Evolutionary conservation across 331 rosid species (phyloP), one percentile per base, ranked within the genome.

Genomic region (Quercus lobata): DNA sequence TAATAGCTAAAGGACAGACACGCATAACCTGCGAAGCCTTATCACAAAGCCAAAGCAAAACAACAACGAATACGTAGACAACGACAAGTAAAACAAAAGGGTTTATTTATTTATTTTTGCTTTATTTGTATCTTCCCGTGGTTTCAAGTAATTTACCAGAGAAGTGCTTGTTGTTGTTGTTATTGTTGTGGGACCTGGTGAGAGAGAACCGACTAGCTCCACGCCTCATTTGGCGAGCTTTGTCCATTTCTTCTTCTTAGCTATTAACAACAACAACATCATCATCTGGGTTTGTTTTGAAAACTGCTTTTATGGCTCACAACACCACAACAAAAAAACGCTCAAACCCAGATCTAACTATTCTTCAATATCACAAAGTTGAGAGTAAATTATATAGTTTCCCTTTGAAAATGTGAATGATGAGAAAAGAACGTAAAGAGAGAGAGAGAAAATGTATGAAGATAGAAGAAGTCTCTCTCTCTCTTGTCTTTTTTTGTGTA

Each of bases 141-240:
- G 55, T 49, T 49, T 49, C 0, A 21, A 19, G 72, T 35, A 79
- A 83, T 72, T 80, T 82, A 91, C 97, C 91, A 56, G 84, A 72
- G 46, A 82, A 69, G 80, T 71, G 80, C 72, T 82, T 41, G 1
- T 41, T 37, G 8, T 35, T 35, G 10, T 37, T 37, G 2, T 37
- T 41, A 8, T 41, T 41, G 49, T 41, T 41, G 82, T 77, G 76
- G 41, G 81, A 79, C 34, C 32, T 83, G 68, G 84, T 71, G 66
- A 17, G 73, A 75, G 83, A 75, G 30, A 80, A 80, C 79, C 79
- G 80, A 78, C 82, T 86, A n/a, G 81, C 82, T 85, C 84, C 84
- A 75, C 87, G 88, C 71, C 82, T 86, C 91, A 71, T 76, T 15
- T 88, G 83, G 78, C 84, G 82, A 75, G 69, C 70, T 76, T 87